These are phyloP conservation scores for Nicotiana obtusifolia DNA, from an alignment of 257 asterid species.

Conservation along the genomic window DNA sequence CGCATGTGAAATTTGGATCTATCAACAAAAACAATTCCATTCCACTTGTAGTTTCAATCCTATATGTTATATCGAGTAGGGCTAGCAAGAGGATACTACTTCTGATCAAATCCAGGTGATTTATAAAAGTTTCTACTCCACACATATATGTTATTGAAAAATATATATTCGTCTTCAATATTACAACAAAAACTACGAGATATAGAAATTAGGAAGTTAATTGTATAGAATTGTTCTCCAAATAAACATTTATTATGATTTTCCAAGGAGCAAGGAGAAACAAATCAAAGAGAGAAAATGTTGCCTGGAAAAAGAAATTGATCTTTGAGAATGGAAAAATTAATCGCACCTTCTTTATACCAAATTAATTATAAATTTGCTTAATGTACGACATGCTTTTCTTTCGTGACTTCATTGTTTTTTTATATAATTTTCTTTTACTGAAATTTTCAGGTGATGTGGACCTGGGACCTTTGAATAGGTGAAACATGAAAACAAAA, in stretches of 20 bases:
- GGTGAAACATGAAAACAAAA: no score
- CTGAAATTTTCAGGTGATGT: no score
- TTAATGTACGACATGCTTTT: no score
- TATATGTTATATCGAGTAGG: conserved; percentile 32
- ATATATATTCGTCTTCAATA: neutral
- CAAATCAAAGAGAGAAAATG: neutral
- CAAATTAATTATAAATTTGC: neutral
- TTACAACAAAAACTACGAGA: neutral
- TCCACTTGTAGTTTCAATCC: no score
- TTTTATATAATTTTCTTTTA: no score
- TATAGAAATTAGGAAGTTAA: neutral
- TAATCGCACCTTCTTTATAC: neutral
- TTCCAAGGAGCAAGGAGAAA: neutral
- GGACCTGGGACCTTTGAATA: no score
- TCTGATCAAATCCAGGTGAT: conserved; percentile 49
- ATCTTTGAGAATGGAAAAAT: neutral
- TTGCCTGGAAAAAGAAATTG: neutral
- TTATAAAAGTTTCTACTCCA: no score
- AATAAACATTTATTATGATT: neutral
- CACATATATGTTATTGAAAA: neutral
- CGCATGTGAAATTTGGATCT: neutral
- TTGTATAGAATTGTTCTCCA: neutral
- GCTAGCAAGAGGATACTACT: conserved; percentile 45
- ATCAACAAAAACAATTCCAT: neutral
- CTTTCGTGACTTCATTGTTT: no score